Evolutionary conservation across 2,329 filamentous ascomycete genomes (phyloP).

Genomic region (Epichloe coenophiala): DNA sequence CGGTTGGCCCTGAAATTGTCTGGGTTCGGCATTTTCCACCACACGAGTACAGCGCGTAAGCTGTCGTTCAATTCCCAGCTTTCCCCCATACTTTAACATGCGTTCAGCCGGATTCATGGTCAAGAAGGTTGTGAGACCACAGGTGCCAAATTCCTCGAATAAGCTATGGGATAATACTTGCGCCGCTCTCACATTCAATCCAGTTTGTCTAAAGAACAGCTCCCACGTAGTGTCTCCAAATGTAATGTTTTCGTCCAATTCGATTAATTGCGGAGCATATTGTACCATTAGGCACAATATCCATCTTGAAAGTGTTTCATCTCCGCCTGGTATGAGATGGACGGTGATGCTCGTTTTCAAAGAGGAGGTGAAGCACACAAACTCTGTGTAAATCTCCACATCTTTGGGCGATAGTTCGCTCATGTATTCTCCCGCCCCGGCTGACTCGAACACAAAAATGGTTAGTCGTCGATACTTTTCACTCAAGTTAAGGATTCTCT

Average conservation of each 20-base stretch:
- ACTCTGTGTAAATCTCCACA: conserved; percentile 30
- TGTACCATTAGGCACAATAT: conserved; percentile 37
- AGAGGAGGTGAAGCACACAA: conserved; percentile 33
- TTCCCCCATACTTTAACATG: conserved; percentile 10
- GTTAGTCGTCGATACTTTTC: conserved; percentile 52
- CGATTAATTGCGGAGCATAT: conserved; percentile 17
- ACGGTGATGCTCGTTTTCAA: conserved; percentile 26
- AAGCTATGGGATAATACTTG: conserved; percentile 19
- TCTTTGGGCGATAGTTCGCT: conserved; percentile 27
- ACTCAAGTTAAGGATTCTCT: conserved; percentile 39
- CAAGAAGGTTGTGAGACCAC: conserved; percentile 19
- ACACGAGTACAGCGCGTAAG: conserved; percentile 5
- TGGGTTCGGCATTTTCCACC: not conserved
- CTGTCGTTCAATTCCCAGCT: conserved; percentile 15
- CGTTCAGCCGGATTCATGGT: conserved; percentile 16
- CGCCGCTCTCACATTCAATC: conserved; percentile 24
- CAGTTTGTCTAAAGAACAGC: conserved; percentile 20
- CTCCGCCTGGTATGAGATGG: conserved; percentile 36
- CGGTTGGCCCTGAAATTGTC: not conserved
- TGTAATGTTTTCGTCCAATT: conserved; percentile 21
- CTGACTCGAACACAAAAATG: conserved; percentile 50
- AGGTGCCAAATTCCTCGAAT: conserved; percentile 11
- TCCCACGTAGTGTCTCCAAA: conserved; percentile 29
- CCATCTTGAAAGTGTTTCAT: conserved; percentile 39
- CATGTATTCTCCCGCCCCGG: conserved; percentile 25